These are phyloP conservation scores for Hygrophorus pudorinus DNA, from an alignment of 768 basidiomycete species.

Conservation along the genomic window DNA sequence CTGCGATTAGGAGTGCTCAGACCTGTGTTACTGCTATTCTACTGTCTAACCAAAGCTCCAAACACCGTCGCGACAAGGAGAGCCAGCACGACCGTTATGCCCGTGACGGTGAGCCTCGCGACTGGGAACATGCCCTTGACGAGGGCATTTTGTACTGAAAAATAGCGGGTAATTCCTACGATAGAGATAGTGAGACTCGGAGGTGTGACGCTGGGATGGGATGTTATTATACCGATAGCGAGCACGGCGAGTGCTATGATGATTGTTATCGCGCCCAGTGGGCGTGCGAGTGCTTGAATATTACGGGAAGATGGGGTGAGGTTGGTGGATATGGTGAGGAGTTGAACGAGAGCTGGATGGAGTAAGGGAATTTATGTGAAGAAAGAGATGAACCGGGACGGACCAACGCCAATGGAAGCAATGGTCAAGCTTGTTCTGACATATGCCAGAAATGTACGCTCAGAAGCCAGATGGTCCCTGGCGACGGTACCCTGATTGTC, in stretches of 20 bases:
- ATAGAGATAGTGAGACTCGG: not conserved
- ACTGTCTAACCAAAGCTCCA: slow-evolving; percentile 20
- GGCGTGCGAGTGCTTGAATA: slow-evolving; percentile 20
- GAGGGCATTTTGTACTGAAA: slow-evolving; percentile 24
- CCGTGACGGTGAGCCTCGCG: slow-evolving; percentile 22
- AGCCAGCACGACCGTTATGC: slow-evolving; percentile 21
- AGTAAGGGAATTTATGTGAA: not conserved
- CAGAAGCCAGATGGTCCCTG: slow-evolving; percentile 41
- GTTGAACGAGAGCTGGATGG: slow-evolving; percentile 31
- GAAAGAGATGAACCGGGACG: slow-evolving; percentile 2
- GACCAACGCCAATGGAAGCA: slow-evolving; percentile 30
- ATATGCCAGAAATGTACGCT: slow-evolving; percentile 43
- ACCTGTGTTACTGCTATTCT: too few relatives aligned
- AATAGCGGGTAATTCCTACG: slow-evolving; percentile 16
- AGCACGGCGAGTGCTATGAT: slow-evolving; percentile 26
- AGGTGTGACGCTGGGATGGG: too few relatives aligned
- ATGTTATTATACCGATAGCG: slow-evolving; percentile 16
- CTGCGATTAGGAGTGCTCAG: too few relatives aligned
- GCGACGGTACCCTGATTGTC: slow-evolving; percentile 41
- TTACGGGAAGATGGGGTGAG: not conserved
- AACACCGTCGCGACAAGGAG: slow-evolving; percentile 25
- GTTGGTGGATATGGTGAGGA: slow-evolving; percentile 30
- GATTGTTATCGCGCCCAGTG: slow-evolving; percentile 33
- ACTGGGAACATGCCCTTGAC: slow-evolving; percentile 29
- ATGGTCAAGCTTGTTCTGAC: slow-evolving; percentile 39